Percentiles rank a stretch among this genome's conserved stretches.
phyloP scores from a whole-genome alignment of 164 flowering plant species.

The Vitis cinerea region DNA sequence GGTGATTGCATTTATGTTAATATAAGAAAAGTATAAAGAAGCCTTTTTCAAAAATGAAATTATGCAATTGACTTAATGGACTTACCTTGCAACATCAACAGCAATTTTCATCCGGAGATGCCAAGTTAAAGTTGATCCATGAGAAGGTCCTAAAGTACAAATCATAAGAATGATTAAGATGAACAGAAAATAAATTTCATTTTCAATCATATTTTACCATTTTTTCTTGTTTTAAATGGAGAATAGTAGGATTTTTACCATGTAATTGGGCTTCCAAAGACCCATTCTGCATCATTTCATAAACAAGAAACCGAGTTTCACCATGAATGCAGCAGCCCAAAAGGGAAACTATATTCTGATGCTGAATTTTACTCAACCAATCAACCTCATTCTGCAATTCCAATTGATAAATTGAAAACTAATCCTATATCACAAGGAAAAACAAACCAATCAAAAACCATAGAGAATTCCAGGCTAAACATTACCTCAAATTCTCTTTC shows the following conservation, averaged over 20 bases:
- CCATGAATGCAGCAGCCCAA: constrained; percentile 71
- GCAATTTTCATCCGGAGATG: constrained; percentile 86
- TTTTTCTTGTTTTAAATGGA: neutral
- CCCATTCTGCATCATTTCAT: constrained; percentile 90
- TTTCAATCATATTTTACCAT: neutral
- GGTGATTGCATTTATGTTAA: neutral
- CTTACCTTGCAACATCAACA: constrained; percentile 82
- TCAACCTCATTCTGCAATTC: constrained; percentile 76
- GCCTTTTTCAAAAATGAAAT: neutral
- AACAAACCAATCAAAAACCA: neutral
- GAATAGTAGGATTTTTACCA: constrained; percentile 41
- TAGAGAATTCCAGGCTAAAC: neutral
- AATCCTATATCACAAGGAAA: neutral
- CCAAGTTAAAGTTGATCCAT: constrained; percentile 76
- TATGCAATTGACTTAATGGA: neutral
- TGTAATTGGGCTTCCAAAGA: constrained; percentile 82
- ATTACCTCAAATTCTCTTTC: constrained; percentile 72
- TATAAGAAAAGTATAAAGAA: neutral
- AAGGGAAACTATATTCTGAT: constrained; percentile 74
- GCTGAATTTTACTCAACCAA: constrained; percentile 64
- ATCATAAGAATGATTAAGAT: neutral
- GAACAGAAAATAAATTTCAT: neutral
- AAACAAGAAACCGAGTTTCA: constrained; percentile 62
- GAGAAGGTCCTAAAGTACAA: constrained; percentile 56
- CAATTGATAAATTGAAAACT: constrained; percentile 1